Conservation (phyloP, 441 rosid genomes). For the Macaranga tanarius region DNA sequence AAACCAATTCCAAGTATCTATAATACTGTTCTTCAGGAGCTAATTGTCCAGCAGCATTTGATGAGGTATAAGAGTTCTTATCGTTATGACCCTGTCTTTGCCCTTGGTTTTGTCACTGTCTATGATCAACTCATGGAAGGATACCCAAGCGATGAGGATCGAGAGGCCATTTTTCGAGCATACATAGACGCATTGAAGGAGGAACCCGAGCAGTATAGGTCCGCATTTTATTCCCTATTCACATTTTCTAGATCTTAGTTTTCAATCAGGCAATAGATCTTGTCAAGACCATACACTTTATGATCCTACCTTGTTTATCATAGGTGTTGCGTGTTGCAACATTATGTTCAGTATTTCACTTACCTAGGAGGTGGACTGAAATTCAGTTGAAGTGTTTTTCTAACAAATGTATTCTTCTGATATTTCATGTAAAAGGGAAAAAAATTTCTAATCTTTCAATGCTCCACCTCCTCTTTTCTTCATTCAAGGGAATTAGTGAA, state of each 20-base stretch:
- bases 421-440: too few relatives aligned
- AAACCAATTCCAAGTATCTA: constrained; percentile 95
- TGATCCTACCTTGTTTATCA: too few relatives aligned
- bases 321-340: neutral
- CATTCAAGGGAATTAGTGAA: too few relatives aligned
- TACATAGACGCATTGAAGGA: constrained; percentile 76
- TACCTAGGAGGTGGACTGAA: neutral
- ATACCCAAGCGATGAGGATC: constrained; percentile 84
- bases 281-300: neutral
- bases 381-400: neutral
- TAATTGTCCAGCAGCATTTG: constrained; percentile 95
- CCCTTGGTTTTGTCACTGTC: constrained; percentile 92
- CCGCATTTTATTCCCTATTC: constrained; percentile 19
- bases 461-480: too few relatives aligned
- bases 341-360: neutral
- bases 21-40: constrained; percentile 78
- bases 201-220: constrained; percentile 92
- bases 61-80: constrained; percentile 82
- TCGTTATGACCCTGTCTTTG: constrained; percentile 80
- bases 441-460: too few relatives aligned
- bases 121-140: constrained; percentile 98
- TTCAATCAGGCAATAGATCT: neutral
- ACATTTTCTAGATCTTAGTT: neutral
- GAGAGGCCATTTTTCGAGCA: constrained; percentile 77
- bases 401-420: too few relatives aligned